Base-by-base conservation (phyloP, 2,329 filamentous ascomycete genomes). In the Canariomyces notabilis region DNA sequence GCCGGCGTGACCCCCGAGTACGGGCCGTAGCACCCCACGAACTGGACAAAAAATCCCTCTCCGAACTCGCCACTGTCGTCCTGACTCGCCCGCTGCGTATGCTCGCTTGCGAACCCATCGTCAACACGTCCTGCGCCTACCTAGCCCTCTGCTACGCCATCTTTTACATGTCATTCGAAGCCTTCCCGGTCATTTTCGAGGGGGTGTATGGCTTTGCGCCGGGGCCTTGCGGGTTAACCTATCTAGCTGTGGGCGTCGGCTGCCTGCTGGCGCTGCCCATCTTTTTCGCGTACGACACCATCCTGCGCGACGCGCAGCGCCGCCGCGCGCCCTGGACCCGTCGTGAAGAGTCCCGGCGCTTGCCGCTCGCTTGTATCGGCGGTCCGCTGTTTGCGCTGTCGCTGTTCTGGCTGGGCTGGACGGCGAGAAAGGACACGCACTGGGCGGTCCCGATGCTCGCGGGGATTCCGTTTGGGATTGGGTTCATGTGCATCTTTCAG, bases 111-210 rank as follows among this genome's bases (percentile, higher is more conserved):
- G 87, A 93, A 60, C 81, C 83, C 39, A 85, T 91, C 40, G 85
- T 91, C 6, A 71, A 82, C 19, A 83, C 80, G 39, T 79, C 77
- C 1, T 88, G 82, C 62, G 60, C 79, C 59, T 90, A 89, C 63
- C 71, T 89, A 9, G 80, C 86, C 26, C 70, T 90, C 21, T 75
- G 81, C 26, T 90, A 89, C 59, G 76, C 70, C 39, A 76, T 78
- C 54, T 77, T 78, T 59, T 78, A 79, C 71, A 86, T 90, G 66
- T 88, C 81, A 59, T 88, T 91, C 57, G 80, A 88, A 61, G 83
- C 84, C 2, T 90, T 83, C 61, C 82, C 82, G 1, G 72, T 83
- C 49, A 84, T 89, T 52, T 90, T 87, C 62, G 68, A 76, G 52
- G 60, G 66, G 19, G 60, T 81, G 4, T 89, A 89, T 62, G 67